These are phyloP conservation scores for Fraxinus baroniana DNA, from an alignment of 305 asterid genomes.

Conservation along the genomic window DNA sequence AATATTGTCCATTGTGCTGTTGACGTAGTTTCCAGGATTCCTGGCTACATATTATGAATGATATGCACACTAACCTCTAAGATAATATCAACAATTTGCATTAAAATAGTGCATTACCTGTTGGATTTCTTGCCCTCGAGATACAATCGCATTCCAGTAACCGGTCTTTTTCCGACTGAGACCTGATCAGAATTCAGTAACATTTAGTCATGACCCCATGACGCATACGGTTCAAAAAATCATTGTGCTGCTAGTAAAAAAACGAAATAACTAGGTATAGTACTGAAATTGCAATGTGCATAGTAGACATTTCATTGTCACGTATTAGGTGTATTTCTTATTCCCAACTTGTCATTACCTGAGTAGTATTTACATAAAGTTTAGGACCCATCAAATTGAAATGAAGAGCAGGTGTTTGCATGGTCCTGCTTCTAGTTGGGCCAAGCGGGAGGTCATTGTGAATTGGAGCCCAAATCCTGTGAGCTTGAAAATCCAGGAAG, in stretches of 20 bases:
- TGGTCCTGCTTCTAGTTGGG: constrained; percentile 47
- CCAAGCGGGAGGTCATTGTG: constrained; percentile 84
- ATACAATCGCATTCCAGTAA: constrained; percentile 81
- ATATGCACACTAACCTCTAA: not conserved
- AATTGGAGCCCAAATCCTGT: constrained; percentile 84
- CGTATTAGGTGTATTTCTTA: not conserved
- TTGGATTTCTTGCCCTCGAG: constrained; percentile 81
- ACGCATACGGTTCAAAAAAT: not conserved
- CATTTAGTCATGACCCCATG: not conserved
- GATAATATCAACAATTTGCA: not conserved
- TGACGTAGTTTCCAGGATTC: not conserved
- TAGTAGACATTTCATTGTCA: not conserved
- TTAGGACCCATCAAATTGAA: constrained; percentile 78
- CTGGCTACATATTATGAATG: not conserved
- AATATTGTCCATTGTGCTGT: not conserved
- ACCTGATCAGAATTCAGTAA: constrained; percentile 41
- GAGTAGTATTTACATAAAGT: constrained; percentile 68
- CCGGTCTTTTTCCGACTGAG: constrained; percentile 52
- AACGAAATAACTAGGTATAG: not conserved
- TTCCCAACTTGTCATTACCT: constrained; percentile 38
- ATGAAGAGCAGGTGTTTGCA: constrained; percentile 47
- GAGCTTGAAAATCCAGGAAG: constrained; percentile 87
- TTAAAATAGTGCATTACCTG: constrained; percentile 35
- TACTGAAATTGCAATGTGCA: not conserved
- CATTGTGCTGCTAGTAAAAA: not conserved